Evolutionary conservation across 176 grass and related monocot genomes (phyloP).

Genomic region (Cenchrus purpureus): DNA sequence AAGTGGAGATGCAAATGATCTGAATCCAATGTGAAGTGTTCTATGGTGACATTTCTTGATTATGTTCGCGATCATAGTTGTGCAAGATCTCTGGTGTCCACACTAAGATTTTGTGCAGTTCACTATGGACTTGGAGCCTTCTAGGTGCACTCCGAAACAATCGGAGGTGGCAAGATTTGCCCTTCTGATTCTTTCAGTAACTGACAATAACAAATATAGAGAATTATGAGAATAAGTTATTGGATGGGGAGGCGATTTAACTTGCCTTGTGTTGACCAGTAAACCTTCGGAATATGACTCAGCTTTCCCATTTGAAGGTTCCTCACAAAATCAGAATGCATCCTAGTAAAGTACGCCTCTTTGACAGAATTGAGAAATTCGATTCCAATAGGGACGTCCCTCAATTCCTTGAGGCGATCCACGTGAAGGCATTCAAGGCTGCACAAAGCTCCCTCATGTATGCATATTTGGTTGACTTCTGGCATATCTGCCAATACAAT

Average conservation of each 20-base stretch:
- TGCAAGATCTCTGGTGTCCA: too few relatives aligned
- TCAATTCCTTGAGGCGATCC: conserved; percentile 40
- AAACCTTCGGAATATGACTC: conserved; percentile 33
- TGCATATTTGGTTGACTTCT: conserved; percentile 43
- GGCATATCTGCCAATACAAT: conserved; percentile 15
- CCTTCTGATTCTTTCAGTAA: too few relatives aligned
- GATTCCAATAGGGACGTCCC: conserved; percentile 41
- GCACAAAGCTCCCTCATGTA: conserved; percentile 41
- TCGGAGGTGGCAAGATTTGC: too few relatives aligned
- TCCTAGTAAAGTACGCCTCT: conserved; percentile 41
- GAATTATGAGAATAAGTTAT: too few relatives aligned
- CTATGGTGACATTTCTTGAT: neutral
- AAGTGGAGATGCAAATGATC: neutral
- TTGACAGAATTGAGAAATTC: conserved; percentile 44
- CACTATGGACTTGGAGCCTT: too few relatives aligned
- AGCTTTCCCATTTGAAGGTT: conserved; percentile 32
- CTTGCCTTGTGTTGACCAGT: conserved; percentile 31
- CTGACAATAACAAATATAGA: too few relatives aligned
- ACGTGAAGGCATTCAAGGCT: conserved; percentile 40
- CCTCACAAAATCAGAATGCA: conserved; percentile 42
- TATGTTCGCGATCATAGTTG: too few relatives aligned
- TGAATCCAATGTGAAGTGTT: neutral
- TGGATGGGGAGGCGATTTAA: neutral
- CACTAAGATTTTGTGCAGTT: too few relatives aligned
- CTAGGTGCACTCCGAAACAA: too few relatives aligned